Evolutionary conservation across 2,329 filamentous ascomycete species (phyloP), one percentile per base, ranked within the genome.

Genomic region (Neonectria faginata): DNA sequence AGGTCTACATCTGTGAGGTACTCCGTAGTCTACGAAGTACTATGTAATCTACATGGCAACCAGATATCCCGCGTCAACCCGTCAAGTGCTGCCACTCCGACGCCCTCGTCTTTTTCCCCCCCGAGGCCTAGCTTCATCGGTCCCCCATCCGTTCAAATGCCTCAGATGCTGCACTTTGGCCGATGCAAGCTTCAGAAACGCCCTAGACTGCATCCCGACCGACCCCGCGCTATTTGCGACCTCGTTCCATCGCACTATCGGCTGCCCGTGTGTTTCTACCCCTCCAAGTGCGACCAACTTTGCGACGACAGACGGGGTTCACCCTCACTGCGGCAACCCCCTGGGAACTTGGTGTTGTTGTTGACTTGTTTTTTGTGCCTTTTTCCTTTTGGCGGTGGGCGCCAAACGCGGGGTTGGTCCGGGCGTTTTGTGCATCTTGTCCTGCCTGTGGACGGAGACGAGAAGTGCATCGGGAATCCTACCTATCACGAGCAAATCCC

Each of bases 391-490:
- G 53, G 50, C 55, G 64, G 60, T 57, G 65, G 65, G 63, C 72
- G 72, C 71, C 68, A 74, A 74, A 74, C 71, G 72, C 72, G 72
- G 72, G 71, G 71, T 62, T 56, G 59, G 62, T 54, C 60, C 57
- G 59, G 58, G 65, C 61, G 60, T 65, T 53, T 65, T 53, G 58
- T 56, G 58, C 62, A 60, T 62, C 33, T 25, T 25, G 48, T 42
- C 56, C 27, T 56, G 8, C 27, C 41, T 25, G 27, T 42, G 48
- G 11, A 18, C 50, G 39, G 39, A n/a, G 39, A 9, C 39, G 7
- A 8, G 39, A 20, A 11, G 39, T 18, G 9, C 39, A 42, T 39
- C 14, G 14, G 14, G 29, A 29, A 36, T 36, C 14, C 25, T 27
- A 5, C 29, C 29, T 18, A 20, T 33, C 16, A 20, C 20, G 14